Evolutionary conservation across 371 early-diverging fungal genomes (phyloP), one percentile per base, ranked within the genome.

Genomic region (Syncephalastrum monosporum): DNA sequence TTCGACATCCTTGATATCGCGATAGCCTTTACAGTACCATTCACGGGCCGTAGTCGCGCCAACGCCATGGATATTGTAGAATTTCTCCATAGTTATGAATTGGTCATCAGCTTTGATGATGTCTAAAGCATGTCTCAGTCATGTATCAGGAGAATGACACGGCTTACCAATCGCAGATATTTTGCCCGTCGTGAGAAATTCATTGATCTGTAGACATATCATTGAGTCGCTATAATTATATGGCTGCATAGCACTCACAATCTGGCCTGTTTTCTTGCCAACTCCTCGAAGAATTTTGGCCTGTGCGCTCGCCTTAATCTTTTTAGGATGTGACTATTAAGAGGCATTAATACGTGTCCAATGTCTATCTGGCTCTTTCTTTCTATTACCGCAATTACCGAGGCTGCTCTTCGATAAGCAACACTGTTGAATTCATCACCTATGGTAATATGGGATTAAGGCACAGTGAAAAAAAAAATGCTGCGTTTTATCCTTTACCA

Each of bases 191-290:
- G 44, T 8, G 17, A 65, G 21, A 29, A 46, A 61, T 29, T 61
- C 66, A 3, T 44, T 52, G 21, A 65, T 58, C 66, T 63, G 43
- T 6, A 38, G 5, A 2, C 21, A 21, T 2, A 55, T 3, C 5
- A 10, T 27, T 47, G 19, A 23, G 23, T 43, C n/a, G n/a, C 42
- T 10, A 29, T 17, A 15, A 27, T 27, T 27, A 14, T 10, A 5
- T 2, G 15, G 14, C 29, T 6, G 17, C 47, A 4, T 25, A 23
- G 14, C 43, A 27, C 63, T 46, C 50, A 56, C 63, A 46, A 65
- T 65, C 12, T 59, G 53, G 17, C 50, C 48, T n/a, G 58, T 61
- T 47, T 65, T 65, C 19, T 57, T 43, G 4, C 66, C 66, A 48
- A 65, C 58, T 0, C 66, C 66, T n/a, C 33, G 46, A 4, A 65